Percentiles rank a stretch among this genome's conserved stretches.
These are phyloP conservation scores for Russula lepida DNA, from an alignment of 768 basidiomycete genomes.

Conservation along the genomic window DNA sequence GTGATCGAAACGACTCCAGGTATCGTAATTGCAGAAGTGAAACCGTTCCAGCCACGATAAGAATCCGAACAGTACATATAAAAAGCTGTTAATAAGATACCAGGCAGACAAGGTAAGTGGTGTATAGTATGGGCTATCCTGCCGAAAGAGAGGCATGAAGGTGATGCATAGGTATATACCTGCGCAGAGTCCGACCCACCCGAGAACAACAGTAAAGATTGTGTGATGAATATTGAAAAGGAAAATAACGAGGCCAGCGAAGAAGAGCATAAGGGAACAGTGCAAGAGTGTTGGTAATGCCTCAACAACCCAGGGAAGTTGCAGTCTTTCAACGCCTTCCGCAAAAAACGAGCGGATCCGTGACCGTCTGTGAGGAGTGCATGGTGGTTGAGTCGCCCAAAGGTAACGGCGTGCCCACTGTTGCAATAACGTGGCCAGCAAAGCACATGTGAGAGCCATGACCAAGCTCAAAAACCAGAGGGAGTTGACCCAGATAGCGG, in stretches of 20 bases:
- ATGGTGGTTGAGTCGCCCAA: not conserved
- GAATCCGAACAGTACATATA: not conserved
- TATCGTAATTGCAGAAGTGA: not conserved
- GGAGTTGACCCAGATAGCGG: slow-evolving; percentile 1
- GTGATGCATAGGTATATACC: not conserved
- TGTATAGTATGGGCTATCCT: not conserved
- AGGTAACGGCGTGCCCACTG: slow-evolving; percentile 10
- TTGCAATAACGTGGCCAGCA: slow-evolving; percentile 11
- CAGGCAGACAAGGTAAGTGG: slow-evolving; percentile 6
- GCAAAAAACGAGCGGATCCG: slow-evolving; percentile 2
- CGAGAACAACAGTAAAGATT: not conserved
- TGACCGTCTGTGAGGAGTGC: not conserved
- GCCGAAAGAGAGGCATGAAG: not conserved
- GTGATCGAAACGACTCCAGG: not conserved
- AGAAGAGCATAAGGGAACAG: slow-evolving; percentile 5
- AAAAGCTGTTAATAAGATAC: not conserved
- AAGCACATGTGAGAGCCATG: not conserved
- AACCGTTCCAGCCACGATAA: not conserved
- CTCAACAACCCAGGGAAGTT: not conserved
- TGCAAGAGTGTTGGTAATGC: not conserved
- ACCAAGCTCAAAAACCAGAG: slow-evolving; percentile 9
- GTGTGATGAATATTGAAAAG: slow-evolving; percentile 5
- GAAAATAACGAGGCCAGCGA: slow-evolving; percentile 1
- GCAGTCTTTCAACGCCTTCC: not conserved
- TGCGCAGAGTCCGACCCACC: not conserved